Base-by-base conservation (phyloP, 2,329 filamentous ascomycete species). In the Cladobotryum protrusum region DNA sequence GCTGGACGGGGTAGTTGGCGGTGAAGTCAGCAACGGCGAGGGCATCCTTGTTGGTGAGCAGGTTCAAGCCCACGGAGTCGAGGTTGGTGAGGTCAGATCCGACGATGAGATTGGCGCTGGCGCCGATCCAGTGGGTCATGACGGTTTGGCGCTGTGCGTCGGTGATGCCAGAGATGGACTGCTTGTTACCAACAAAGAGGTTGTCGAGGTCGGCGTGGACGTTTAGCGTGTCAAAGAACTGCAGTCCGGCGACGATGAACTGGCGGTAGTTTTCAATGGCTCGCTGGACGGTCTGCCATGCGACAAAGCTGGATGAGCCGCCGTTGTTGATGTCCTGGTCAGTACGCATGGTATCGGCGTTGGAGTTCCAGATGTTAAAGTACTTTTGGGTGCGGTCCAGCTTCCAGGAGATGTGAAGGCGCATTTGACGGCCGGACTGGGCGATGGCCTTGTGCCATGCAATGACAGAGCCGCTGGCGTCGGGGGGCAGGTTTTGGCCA, bases 261-360 rank as follows among this genome's bases (percentile, higher is more conserved):
- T 57, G 54, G 18, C 54, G 52, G 39, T 57, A 57, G 47, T 57
- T 57, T 39, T 54, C 54, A 33, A 57, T 48, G 39, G 56, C 54
- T 48, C 56, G 50, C 47, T 56, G 52, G 29, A 53, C 56, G 14
- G 40, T 45, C 3, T 37, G 44, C 56, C 56, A 57, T 14, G 42
- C 17, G 36, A 54, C 48, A 46, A 57, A 50, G 5, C 48, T 48
- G 13, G 52, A 20, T 24, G 42, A 42, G 7, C 43, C 24, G 48
- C 48, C 34, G 43, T 56, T 56, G 52, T 56, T 56, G 48, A 57
- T 55, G 45, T 57, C 56, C 47, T 57, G 56, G 44, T 57, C 56
- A 34, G 42, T 53, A 19, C 56, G 54, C 56, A 57, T 57, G 4
- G 54, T 49, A 33, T 57, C 56, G 39, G 56, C 52, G 42, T 56